Conservation (phyloP, 2,329 filamentous ascomycete genomes). For the Ophiostoma piceae region DNA sequence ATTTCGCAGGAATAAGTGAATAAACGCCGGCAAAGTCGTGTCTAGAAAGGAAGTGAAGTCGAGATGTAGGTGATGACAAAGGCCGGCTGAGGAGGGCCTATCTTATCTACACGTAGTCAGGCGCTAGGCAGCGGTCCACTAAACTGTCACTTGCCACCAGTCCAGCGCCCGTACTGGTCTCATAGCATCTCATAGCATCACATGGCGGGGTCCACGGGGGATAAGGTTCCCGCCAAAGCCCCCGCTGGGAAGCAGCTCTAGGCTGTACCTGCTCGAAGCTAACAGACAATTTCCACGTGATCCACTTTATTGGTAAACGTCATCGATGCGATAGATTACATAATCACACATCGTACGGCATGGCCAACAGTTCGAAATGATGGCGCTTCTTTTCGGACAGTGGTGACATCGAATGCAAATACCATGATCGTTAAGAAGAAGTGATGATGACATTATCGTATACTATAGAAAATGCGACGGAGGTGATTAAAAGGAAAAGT, state of each 20-base stretch:
- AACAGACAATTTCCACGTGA: background rate
- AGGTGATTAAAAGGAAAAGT: background rate
- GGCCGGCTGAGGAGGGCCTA: background rate
- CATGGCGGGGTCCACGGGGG: conserved; percentile 21
- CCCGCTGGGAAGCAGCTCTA: background rate
- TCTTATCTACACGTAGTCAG: conserved; percentile 5
- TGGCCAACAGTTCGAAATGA: background rate
- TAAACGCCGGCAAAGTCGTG: background rate
- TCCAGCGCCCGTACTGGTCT: background rate
- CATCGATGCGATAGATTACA: background rate
- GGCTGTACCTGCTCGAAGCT: background rate
- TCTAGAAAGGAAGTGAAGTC: background rate
- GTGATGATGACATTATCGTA: background rate
- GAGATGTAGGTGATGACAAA: background rate
- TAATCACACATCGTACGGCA: background rate
- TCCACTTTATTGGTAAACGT: background rate
- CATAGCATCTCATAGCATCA: conserved; percentile 10
- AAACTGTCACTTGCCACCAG: background rate
- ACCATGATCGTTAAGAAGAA: too few relatives aligned
- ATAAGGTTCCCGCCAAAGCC: background rate
- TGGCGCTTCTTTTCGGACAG: background rate
- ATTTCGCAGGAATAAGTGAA: background rate
- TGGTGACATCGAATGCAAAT: background rate
- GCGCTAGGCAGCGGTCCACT: conserved; percentile 16
- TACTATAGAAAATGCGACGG: background rate